Conservation (phyloP, 2,329 filamentous ascomycete species). For the Aaosphaeria arxii region DNA sequence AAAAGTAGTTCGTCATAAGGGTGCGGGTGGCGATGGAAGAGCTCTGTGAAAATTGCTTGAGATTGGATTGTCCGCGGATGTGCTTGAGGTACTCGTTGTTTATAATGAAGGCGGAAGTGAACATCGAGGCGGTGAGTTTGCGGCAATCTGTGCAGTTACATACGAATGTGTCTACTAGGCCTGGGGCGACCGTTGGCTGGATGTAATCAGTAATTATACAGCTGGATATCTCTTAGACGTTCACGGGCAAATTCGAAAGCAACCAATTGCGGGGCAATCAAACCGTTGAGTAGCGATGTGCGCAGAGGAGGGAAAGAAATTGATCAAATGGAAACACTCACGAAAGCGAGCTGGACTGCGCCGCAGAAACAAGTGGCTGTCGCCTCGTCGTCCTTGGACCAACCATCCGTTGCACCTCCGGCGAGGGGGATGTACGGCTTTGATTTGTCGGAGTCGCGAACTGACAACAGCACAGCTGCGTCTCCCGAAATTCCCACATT, state of each 20-base stretch:
- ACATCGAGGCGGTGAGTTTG: slow-evolving; percentile 60
- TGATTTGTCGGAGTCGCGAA: background rate
- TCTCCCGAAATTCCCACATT: too few species aligned
- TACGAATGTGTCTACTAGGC: slow-evolving; percentile 48
- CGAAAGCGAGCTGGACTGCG: slow-evolving; percentile 22
- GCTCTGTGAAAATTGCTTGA: slow-evolving; percentile 43
- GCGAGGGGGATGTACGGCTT: slow-evolving; percentile 15
- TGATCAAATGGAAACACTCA: slow-evolving; percentile 2
- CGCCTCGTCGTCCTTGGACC: slow-evolving; percentile 18
- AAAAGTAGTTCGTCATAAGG: slow-evolving; percentile 60
- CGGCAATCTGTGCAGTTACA: slow-evolving; percentile 59
- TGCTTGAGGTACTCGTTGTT: slow-evolving; percentile 44
- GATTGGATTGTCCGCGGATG: slow-evolving; percentile 49
- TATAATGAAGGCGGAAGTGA: slow-evolving; percentile 54
- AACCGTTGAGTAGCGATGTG: too few species aligned
- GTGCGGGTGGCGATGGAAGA: slow-evolving; percentile 40
- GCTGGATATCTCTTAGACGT: background rate
- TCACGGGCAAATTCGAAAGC: too few species aligned
- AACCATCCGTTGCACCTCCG: slow-evolving; percentile 15
- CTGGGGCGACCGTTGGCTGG: slow-evolving; percentile 44
- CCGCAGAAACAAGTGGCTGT: slow-evolving; percentile 31
- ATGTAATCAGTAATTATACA: background rate
- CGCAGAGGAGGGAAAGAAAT: too few species aligned
- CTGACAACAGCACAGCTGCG: background rate
- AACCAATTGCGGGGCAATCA: too few species aligned